Evolutionary conservation across 805 yeast genomes (phyloP), one percentile per base, ranked within the genome.

Genomic region (Wickerhamiella kurtzmanii): DNA sequence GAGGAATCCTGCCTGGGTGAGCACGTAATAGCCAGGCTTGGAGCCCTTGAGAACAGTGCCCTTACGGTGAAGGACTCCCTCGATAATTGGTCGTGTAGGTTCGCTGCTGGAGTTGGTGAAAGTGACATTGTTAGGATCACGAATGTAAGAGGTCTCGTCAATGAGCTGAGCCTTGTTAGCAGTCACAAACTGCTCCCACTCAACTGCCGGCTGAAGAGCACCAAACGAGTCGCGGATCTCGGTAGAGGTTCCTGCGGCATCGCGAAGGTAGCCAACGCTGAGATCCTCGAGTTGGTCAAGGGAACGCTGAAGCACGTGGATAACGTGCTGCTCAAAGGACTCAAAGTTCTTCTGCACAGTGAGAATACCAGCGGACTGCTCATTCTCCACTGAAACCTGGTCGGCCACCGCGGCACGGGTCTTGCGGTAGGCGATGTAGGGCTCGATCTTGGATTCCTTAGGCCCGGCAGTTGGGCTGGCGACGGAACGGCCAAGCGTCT

Each of bases 371-470:
- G 70, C 74, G 40, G 68, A 57, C 47, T 69, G 70, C 20, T 54
- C 50, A 54, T 73, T 72, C 56, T 74, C 78, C 50, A 64, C 64
- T 42, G 57, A 54, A 35, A 73, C 53, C 57, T 73, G 77, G 22
- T 53, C 57, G 15, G 61, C 64, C 6, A 73, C 67, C 38, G 64
- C 57, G 41, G 58, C 55, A 17, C 62, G 44, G 3, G 69, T 57
- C 3, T 49, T 43, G 42, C 75, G 65, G 50, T 68, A 66, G 40
- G 64, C 51, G 21, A 72, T 56, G 50, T 66, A 74, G 3, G 79
- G 79, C 51, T 74, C 79, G 38, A 58, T 58, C 43, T 60, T 58
- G 44, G 66, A 62, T 35, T 71, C 75, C 3, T 62, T 48, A 46
- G 61, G 66, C 11, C 41, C 41, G 25, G 25, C 4, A 15, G 6